Conservation (phyloP, 805 yeast genomes). For the Candida khao-thaluensis region DNA sequence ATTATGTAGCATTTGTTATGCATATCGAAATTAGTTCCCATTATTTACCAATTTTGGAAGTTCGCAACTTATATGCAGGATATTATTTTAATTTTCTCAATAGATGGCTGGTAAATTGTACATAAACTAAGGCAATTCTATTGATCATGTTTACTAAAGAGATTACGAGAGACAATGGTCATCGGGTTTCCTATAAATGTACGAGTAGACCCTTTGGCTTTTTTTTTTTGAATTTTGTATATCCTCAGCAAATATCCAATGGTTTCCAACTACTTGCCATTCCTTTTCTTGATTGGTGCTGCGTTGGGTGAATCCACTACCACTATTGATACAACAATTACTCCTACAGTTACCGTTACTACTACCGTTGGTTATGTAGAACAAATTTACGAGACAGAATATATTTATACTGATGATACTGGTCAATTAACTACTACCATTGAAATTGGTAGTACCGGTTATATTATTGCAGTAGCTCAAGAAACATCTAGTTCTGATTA, state of each 20-base stretch:
- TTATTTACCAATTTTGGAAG: no score
- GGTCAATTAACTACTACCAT: constrained; percentile 27
- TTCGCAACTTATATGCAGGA: constrained; percentile 7
- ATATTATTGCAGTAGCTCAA: neutral
- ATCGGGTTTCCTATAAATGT: constrained; percentile 2
- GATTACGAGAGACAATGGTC: neutral
- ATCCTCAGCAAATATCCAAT: constrained; percentile 8
- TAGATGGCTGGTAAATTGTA: constrained; percentile 4
- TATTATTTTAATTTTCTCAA: constrained; percentile 1
- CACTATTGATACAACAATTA: constrained; percentile 24
- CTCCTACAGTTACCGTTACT: constrained; percentile 31
- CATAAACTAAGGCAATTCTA: neutral
- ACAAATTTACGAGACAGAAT: constrained; percentile 26
- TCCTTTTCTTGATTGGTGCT: constrained; percentile 16
- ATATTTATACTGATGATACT: constrained; percentile 28
- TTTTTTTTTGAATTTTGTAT: constrained; percentile 1
- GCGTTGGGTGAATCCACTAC: constrained; percentile 14
- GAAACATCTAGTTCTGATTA: neutral
- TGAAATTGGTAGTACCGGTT: constrained; percentile 16
- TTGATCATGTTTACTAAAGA: neutral
- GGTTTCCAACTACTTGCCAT: constrained; percentile 15
- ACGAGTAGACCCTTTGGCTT: constrained; percentile 3
- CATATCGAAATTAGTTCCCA: constrained; percentile 6
- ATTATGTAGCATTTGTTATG: no score
- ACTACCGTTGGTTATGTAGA: constrained; percentile 28